Base-by-base conservation (phyloP, 164 flowering plant genomes). In the Stephania yunnanensis region DNA sequence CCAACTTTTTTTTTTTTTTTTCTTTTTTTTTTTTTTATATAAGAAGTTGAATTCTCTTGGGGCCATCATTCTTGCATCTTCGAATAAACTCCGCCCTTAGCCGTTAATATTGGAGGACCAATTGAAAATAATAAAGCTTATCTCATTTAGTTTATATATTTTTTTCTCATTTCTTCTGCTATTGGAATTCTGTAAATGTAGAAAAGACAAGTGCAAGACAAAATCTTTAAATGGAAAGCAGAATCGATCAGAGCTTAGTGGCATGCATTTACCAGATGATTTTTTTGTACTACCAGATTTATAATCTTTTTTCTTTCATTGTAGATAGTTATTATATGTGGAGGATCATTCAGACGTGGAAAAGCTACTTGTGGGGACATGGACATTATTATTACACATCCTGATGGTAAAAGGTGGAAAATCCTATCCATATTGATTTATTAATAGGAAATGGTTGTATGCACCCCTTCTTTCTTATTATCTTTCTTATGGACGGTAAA, bases 341-440 rank as follows among this genome's bases (percentile, higher is more conserved):
- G 97, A 73, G 99, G 99, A 84, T 95, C 99, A 55, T 95, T 81
- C 78, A 88, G 98, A 80, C 99, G 98, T 70, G 99, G 99, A 72
- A 95, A 92, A 83, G 85, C 97, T 81, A 79, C 98, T 17, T 95
- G 99, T 83, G 99, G 99, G 77, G 99, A 95, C 80, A 19, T 95
- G 84, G 99, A 95, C 75, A 82, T 95, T 76, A 79, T 95, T 74
- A 86, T 95, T 76, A 95, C 97, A 19, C 99, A 95, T 82, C 97
- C 95, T 73, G 99, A 95, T 87, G 97, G 97, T 46, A 84, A 84
- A 77, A 95, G 99, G 99, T 92, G 53, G 29, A 30, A 15, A 66
- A 69, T n/a, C 66, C 6, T 58, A 36, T 58, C 63, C 55, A 19
- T 15, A 52, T 31, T 9, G 55, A 5, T 72, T 22, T 72, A n/a